A percentile compares a stretch with the other conserved stretches of the same genome.
Conservation (phyloP, 2,329 filamentous ascomycete genomes). For the Pseudogymnoascus sp. region DNA sequence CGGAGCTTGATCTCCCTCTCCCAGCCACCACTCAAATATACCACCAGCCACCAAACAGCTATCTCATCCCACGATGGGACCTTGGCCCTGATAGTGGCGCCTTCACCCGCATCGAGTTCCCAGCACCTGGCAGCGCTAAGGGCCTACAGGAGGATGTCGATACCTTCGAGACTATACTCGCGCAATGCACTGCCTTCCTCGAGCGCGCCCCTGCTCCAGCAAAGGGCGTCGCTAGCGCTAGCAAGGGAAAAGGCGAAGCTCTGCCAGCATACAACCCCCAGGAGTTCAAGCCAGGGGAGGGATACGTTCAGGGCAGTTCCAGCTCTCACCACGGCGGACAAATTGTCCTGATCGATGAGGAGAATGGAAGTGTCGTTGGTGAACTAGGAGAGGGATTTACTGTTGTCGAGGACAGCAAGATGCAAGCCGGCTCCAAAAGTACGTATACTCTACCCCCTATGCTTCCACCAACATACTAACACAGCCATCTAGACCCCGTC, state of each 20-base stretch:
- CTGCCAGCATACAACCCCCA: conserved; percentile 70
- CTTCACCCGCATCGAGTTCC: conserved; percentile 92
- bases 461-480: conserved; percentile 1
- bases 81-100: conserved; percentile 80
- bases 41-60: conserved; percentile 86
- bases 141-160: conserved; percentile 87
- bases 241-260: conserved; percentile 24
- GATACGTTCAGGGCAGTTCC: conserved; percentile 59
- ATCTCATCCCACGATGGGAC: conserved; percentile 93
- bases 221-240: background rate
- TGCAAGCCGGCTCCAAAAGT: conserved; percentile 91
- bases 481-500: conserved; percentile 56
- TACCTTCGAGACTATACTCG: conserved; percentile 94
- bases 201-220: conserved; percentile 63
- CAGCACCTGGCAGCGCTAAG: conserved; percentile 60
- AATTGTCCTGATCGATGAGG: conserved; percentile 90
- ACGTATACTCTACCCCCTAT: conserved; percentile 16
- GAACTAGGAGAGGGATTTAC: conserved; percentile 79
- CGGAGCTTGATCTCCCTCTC: conserved; percentile 86
- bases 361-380: conserved; percentile 90
- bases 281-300: conserved; percentile 73
- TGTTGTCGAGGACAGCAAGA: conserved; percentile 66
- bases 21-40: conserved; percentile 97
- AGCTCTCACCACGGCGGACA: conserved; percentile 59
- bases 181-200: conserved; percentile 94